These are phyloP conservation scores for Knoxia roxburghii DNA, from an alignment of 257 asterid species.

Conservation along the genomic window DNA sequence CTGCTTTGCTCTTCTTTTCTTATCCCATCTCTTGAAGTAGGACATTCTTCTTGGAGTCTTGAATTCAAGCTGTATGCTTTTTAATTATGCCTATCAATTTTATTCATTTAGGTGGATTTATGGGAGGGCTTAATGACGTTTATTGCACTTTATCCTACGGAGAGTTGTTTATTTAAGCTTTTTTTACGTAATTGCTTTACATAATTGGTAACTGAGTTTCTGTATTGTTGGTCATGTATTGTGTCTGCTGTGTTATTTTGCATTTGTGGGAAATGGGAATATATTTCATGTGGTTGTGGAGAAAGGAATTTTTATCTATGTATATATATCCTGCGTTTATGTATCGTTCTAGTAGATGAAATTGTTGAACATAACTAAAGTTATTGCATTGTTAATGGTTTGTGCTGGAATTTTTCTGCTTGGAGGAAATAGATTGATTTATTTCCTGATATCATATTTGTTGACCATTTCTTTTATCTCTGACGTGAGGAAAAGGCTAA, in stretches of 20 bases:
- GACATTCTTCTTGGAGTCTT: background rate
- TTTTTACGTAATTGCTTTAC: background rate
- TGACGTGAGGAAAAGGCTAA: background rate
- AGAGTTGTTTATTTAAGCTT: background rate
- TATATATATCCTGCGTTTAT: background rate
- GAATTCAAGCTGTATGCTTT: background rate
- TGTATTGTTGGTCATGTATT: background rate
- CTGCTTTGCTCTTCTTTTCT: background rate
- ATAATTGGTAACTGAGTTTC: too few species aligned
- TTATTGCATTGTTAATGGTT: background rate
- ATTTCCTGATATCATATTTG: background rate
- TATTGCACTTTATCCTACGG: background rate
- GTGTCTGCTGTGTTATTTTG: background rate
- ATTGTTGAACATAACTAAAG: background rate
- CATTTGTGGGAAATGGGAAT: background rate
- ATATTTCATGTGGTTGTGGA: background rate
- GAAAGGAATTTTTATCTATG: background rate
- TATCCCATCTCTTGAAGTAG: background rate
- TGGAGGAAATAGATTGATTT: background rate
- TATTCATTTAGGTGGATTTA: background rate
- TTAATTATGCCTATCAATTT: background rate
- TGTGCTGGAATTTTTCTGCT: background rate
- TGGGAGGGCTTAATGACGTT: background rate
- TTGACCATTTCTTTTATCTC: background rate
- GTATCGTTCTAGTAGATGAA: background rate